Percentiles rank a stretch among this genome's conserved stretches.
These are phyloP conservation scores for Phaeosphaeria sp. DNA, from an alignment of 2,329 filamentous ascomycete genomes.

Conservation along the genomic window DNA sequence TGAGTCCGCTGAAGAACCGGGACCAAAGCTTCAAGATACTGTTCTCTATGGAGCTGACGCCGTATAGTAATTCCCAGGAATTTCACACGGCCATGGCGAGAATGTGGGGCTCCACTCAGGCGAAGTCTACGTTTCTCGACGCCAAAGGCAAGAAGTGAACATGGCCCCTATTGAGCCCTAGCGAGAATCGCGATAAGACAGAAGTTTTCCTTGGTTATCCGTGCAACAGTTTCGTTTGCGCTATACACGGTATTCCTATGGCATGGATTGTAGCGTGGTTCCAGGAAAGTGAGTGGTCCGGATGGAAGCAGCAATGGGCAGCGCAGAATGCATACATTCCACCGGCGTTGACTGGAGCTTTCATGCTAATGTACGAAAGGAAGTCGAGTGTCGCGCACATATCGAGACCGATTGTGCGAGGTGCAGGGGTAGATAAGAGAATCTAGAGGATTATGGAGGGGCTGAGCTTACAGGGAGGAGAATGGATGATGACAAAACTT, in stretches of 20 bases:
- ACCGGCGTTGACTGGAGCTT: neutral
- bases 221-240: neutral
- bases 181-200: neutral
- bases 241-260: neutral
- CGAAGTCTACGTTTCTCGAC: neutral
- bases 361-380: neutral
- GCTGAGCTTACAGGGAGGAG: neutral
- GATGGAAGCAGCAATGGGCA: neutral
- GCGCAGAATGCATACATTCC: neutral
- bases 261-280: neutral
- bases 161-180: neutral
- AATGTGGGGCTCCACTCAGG: neutral
- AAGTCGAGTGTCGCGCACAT: neutral
- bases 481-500: neutral
- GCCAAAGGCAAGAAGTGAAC: neutral
- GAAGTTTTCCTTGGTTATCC: neutral
- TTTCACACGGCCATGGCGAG: too few relatives aligned
- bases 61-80: too few relatives aligned
- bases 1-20: too few relatives aligned
- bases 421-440: neutral
- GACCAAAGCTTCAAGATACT: too few relatives aligned
- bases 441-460: neutral
- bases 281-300: neutral
- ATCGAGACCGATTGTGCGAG: neutral
- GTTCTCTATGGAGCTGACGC: too few relatives aligned